phyloP scores from a whole-genome alignment of 2,329 filamentous ascomycete genomes.

The Sporothrix euskadiensis region DNA sequence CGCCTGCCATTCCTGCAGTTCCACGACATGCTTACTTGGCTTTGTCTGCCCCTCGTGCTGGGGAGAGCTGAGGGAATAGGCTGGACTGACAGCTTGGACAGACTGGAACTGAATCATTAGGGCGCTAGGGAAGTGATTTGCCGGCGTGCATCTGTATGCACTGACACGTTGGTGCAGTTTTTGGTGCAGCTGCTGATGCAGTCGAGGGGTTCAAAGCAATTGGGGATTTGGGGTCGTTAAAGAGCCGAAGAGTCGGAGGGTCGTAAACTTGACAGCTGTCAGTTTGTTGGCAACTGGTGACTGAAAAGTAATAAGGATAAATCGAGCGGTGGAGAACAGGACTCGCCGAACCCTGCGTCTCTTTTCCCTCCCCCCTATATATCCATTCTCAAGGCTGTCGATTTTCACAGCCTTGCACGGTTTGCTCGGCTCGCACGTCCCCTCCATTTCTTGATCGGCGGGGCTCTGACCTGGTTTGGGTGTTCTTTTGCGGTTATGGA shows the following conservation, averaged over 20 bases:
- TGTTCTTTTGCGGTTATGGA: neutral
- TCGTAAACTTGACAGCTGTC: neutral
- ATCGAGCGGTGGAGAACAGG: neutral
- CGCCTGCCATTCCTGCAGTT: neutral
- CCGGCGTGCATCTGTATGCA: neutral
- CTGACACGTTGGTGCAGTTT: neutral
- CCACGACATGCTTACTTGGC: neutral
- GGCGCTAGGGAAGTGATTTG: neutral
- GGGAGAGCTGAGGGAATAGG: neutral
- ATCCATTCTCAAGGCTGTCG: neutral
- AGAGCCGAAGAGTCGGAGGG: neutral
- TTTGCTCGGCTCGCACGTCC: neutral
- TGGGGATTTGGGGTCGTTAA: neutral
- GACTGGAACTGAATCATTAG: slow-evolving; percentile 9
- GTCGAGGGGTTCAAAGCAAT: neutral
- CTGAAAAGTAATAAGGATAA: neutral
- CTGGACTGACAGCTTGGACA: neutral
- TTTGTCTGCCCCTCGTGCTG: neutral
- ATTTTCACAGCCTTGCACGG: neutral
- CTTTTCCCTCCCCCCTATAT: neutral
- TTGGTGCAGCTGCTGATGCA: neutral
- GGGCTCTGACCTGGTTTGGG: neutral
- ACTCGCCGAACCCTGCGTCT: neutral
- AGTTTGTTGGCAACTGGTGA: neutral
- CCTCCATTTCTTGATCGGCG: neutral